Evolutionary conservation across 1,284 basidiomycete species (phyloP), one percentile per base, ranked within the genome.

Genomic region (Farysia itapuensis): DNA sequence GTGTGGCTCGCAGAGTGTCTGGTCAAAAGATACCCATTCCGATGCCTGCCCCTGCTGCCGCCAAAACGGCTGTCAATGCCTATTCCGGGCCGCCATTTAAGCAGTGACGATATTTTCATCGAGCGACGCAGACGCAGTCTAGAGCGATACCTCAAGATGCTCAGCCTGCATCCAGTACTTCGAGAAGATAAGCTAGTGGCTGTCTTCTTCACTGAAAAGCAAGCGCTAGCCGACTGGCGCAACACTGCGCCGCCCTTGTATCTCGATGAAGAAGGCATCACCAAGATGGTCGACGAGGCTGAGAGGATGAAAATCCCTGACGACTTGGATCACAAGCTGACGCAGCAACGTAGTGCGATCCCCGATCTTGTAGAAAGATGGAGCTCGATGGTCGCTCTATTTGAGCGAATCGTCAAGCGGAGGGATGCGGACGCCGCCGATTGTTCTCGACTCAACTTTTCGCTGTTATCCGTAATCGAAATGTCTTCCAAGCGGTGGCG

Each of bases 1-100:
- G 47, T 66, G 18, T 66, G 58, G 56, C 48, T 69, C 14, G 35
- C 42, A 18, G 63, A 59, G 14, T 64, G 59, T 24, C 49, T 69
- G 4, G 41, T 64, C n/a, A 58, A 57, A 25, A 32, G 66, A 11
- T 69, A 63, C 19, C 66, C 66, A 1, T 69, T 69, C 37, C 58
- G 66, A 18, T 64, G 65, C 34, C 31, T 69, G 5, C 57, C 63
- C 5, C 37, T 58, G 6, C 40, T 69, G 11, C 66, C 66, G 4
- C 63, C 66, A 1, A 69, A 69, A 38, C 39, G 66, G 12, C 56
- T 69, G 9, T 41, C 54, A 11, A 42, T 63, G 32, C 59, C 59
- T 7, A 40, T 63, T 16, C 53, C 59, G 9, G 59, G 59, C 2
- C 38, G 48, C 4, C 59, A 63, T 47, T 45, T 63, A 20, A 57